Conservation (phyloP, 306 rosid species). For the Lathyrus sativus region DNA sequence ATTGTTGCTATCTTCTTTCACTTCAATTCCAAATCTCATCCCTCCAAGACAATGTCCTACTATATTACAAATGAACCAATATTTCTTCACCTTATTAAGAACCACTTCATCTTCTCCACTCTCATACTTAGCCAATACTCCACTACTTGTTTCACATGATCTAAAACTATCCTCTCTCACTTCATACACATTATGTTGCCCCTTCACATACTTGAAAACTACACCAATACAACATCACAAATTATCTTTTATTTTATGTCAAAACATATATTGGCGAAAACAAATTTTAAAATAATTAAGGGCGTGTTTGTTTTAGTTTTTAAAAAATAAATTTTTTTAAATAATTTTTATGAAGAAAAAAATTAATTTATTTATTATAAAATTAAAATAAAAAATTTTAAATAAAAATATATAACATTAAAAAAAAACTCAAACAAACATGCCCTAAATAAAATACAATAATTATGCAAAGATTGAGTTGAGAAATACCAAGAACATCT, state of each 20-base stretch:
- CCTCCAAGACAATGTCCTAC: slow-evolving; percentile 52
- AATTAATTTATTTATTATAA: no score
- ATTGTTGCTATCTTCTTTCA: slow-evolving; percentile 5
- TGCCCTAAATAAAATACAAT: neutral
- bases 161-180: slow-evolving; percentile 38
- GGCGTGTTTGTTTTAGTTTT: no score
- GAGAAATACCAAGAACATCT: slow-evolving; percentile 45
- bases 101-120: slow-evolving; percentile 46
- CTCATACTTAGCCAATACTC: slow-evolving; percentile 42
- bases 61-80: slow-evolving; percentile 51
- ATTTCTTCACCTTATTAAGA: slow-evolving; percentile 35
- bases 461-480: slow-evolving; percentile 1
- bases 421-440: no score
- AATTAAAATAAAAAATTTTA: neutral
- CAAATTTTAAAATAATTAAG: no score
- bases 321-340: no score
- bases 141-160: slow-evolving; percentile 42
- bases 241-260: no score
- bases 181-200: slow-evolving; percentile 45
- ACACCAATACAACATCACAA: neutral
- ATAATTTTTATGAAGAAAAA: no score
- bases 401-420: neutral
- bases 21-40: slow-evolving; percentile 50
- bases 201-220: slow-evolving; percentile 49
- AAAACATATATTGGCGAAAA: no score